Evolutionary conservation across 441 rosid species (phyloP).

Genomic region (Mallotus japonicus): DNA sequence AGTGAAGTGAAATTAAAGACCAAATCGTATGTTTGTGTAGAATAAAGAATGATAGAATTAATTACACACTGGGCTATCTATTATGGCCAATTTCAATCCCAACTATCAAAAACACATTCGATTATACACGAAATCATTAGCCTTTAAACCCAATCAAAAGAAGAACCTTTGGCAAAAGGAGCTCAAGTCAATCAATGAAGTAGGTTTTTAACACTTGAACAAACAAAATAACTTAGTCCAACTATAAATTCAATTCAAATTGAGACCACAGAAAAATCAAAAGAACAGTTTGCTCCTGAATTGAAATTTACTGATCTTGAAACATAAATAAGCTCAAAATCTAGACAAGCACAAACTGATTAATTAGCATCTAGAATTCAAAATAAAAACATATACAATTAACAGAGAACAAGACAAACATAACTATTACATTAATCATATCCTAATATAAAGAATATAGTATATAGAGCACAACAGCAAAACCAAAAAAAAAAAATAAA

Average conservation of each 20-base stretch:
- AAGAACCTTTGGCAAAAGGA: no score
- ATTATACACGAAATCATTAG: no score
- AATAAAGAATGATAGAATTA: not conserved
- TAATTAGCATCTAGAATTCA: not conserved
- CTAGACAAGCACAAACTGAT: not conserved
- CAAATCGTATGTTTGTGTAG: not conserved
- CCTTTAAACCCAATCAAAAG: not conserved
- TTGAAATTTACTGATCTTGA: no score
- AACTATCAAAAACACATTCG: not conserved
- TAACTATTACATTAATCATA: not conserved
- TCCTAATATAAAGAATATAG: conserved; percentile 12
- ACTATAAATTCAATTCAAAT: not conserved
- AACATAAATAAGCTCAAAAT: not conserved
- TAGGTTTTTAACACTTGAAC: not conserved
- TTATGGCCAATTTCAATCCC: not conserved
- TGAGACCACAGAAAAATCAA: not conserved
- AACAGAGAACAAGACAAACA: not conserved
- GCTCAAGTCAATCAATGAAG: not conserved
- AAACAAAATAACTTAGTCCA: not conserved
- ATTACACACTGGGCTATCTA: not conserved
- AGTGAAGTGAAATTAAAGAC: not conserved
- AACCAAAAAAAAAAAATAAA: no score
- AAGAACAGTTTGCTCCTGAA: not conserved
- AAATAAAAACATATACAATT: not conserved
- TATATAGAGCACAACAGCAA: not conserved